These are phyloP conservation scores for Xylariaceae sp. DNA, from an alignment of 2,329 filamentous ascomycete genomes.

Conservation along the genomic window DNA sequence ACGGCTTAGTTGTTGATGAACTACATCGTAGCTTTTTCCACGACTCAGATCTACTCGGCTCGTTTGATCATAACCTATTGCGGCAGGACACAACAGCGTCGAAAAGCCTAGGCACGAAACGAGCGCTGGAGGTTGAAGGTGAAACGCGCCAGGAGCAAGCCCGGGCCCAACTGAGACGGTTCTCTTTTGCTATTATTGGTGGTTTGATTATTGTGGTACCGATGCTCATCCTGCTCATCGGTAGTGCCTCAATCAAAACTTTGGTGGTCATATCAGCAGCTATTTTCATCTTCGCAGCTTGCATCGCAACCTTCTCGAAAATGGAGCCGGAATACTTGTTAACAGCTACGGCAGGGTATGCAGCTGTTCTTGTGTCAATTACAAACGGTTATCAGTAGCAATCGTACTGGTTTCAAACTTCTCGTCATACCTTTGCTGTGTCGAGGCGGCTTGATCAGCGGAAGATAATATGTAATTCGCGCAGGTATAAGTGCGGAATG, in stretches of 20 bases:
- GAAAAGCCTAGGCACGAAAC: conserved; percentile 10
- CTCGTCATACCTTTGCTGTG: too few relatives aligned
- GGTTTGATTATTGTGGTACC: conserved; percentile 13
- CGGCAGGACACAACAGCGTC: conserved; percentile 9
- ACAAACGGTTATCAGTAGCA: too few relatives aligned
- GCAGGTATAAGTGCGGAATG: too few relatives aligned
- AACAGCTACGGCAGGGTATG: conserved; percentile 9
- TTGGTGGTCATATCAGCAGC: conserved; percentile 7
- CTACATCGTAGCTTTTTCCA: conserved; percentile 9
- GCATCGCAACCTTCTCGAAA: conserved; percentile 5
- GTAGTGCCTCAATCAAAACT: conserved; percentile 5
- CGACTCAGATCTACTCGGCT: conserved; percentile 9
- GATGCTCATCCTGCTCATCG: conserved; percentile 10
- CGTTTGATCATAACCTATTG: conserved; percentile 12
- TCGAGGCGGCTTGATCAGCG: too few relatives aligned
- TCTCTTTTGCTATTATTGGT: conserved; percentile 10
- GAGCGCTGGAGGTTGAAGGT: conserved; percentile 1
- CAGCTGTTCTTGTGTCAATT: conserved; percentile 6
- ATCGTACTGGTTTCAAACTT: too few relatives aligned
- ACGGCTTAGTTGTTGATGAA: conserved; percentile 3
- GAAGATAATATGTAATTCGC: too few relatives aligned
- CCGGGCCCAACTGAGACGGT: conserved; percentile 2
- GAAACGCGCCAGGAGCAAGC: conserved; percentile 3
- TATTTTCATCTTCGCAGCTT: conserved; percentile 9
- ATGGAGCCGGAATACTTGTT: conserved; percentile 11